Percentiles rank a stretch among this genome's conserved stretches.
phyloP scores from a whole-genome alignment of 805 yeast species.

The Yarrowia alimentaria region DNA sequence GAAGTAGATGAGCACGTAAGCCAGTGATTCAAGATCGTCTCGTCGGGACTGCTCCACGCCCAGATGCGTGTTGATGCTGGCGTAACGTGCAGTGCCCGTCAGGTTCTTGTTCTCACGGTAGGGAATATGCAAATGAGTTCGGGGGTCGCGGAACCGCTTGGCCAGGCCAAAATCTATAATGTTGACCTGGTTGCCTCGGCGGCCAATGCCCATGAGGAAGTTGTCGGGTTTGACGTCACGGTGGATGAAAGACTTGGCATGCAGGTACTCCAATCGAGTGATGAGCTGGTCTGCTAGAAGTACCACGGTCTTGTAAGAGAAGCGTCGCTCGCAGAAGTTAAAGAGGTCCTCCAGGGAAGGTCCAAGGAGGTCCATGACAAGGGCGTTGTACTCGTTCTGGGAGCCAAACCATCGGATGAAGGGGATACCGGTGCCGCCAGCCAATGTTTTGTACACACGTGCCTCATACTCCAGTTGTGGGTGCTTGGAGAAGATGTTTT shows the following conservation, averaged over 20 bases:
- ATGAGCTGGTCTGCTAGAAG: conserved; percentile 91
- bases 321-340: conserved; percentile 92
- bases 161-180: conserved; percentile 94
- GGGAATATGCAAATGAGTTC: conserved; percentile 91
- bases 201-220: conserved; percentile 83
- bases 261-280: conserved; percentile 92
- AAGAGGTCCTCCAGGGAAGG: conserved; percentile 93
- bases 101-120: conserved; percentile 94
- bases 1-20: conserved; percentile 95
- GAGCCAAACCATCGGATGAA: conserved; percentile 96
- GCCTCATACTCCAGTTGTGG: conserved; percentile 98
- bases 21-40: conserved; percentile 94
- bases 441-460: conserved; percentile 85
- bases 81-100: conserved; percentile 97
- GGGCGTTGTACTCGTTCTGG: conserved; percentile 93
- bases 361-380: conserved; percentile 94
- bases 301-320: conserved; percentile 88
- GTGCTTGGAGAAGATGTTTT: conserved; percentile 84
- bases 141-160: conserved; percentile 89
- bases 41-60: conserved; percentile 97
- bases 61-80: conserved; percentile 89
- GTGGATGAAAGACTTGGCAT: conserved; percentile 87
- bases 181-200: conserved; percentile 92
- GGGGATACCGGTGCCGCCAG: conserved; percentile 97
- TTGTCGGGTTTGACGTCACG: conserved; percentile 83